Base-by-base conservation (phyloP, 345 rosid species). In the Pistacia integerrima region DNA sequence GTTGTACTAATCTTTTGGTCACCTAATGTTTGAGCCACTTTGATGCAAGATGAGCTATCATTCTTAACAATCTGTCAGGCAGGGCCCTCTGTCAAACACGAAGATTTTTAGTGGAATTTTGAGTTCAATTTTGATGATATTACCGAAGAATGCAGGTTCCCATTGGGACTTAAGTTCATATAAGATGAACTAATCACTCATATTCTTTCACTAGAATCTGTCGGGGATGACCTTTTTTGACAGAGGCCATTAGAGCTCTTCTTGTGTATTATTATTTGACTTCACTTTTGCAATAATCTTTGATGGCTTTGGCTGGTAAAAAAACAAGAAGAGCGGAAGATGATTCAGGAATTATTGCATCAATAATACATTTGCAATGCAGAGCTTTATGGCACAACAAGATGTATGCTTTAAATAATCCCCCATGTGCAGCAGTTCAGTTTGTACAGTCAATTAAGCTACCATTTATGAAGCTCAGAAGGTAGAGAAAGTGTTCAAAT, bases 141-240 rank as follows among this genome's bases (percentile, higher is more conserved):
- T 64, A 17, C 2, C 3, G n/a, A 18, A 22, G 33, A 65, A 49
- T 64, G 44, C 56, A 36, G 33, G 12, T 25, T 70, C 70, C 33
- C 16, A 4, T 64, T 79, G 6, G 56, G 79, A 58, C 70, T 56
- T 57, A 35, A 55, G 44, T 64, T 59, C 14, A 61, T 62, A 41
- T 36, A 57, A 62, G 41, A 74, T 30, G 25, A 64, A 13, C 38
- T 48, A 10, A 7, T 8, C 64, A 13, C 28, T 48, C 6, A 7
- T 4, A 65, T 55, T 18, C 35, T 36, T 44, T 59, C 2, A 3
- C 8, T 35, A 8, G 28, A 73, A 67, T 62, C 64, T 51, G 57
- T 16, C 67, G 33, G 57, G 64, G 11, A 5, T 57, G 73, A 35
- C 56, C 63, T 11, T 17, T 22, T 11, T 30, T 20, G n/a, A 3